These are phyloP conservation scores for Eragrostis curvula DNA, from an alignment of 176 grass and related monocot species.

Conservation along the genomic window DNA sequence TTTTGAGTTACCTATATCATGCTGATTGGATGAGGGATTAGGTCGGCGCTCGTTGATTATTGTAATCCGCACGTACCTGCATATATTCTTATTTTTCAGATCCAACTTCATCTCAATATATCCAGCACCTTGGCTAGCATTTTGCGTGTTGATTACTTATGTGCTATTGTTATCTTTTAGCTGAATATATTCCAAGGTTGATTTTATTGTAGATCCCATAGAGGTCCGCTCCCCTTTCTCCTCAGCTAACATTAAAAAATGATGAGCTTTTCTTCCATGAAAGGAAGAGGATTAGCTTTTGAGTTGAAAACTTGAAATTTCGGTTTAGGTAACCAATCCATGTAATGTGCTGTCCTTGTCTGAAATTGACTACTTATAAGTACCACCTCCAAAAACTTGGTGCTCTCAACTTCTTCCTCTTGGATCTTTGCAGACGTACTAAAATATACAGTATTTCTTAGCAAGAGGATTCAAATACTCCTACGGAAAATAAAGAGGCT, in stretches of 20 bases:
- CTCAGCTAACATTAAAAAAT: too few species aligned
- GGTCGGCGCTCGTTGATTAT: background rate
- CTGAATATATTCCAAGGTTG: background rate
- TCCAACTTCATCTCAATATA: background rate
- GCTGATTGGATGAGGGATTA: conserved; percentile 18
- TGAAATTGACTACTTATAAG: background rate
- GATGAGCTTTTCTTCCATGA: too few species aligned
- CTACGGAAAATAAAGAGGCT: background rate
- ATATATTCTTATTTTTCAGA: background rate
- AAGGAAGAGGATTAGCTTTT: background rate
- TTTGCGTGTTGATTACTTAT: background rate
- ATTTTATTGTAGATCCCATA: background rate
- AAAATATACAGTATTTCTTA: background rate
- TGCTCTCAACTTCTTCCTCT: conserved; percentile 8
- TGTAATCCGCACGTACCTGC: background rate
- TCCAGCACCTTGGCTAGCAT: background rate
- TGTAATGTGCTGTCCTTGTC: too few species aligned
- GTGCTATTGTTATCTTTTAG: background rate
- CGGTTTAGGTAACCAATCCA: too few species aligned
- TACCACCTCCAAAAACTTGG: conserved; percentile 13
- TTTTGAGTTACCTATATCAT: background rate
- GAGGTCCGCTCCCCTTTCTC: too few species aligned
- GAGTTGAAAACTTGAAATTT: background rate
- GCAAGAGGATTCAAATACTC: conserved; percentile 22
- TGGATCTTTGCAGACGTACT: background rate